phyloP scores from a whole-genome alignment of 345 rosid species.

The Punica granatum region DNA sequence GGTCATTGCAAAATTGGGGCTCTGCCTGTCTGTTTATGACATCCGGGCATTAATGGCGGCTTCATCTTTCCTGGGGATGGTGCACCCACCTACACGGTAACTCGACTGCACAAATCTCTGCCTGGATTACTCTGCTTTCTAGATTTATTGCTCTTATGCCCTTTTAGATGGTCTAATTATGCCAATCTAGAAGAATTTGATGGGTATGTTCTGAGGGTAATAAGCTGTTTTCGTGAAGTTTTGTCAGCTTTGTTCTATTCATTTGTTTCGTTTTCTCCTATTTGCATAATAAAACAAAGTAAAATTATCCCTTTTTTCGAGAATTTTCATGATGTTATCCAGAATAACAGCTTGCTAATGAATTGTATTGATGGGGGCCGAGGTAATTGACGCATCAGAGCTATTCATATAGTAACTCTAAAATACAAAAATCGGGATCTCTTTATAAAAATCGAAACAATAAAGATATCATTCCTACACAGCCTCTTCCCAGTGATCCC shows the following conservation, averaged over 20 bases:
- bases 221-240: no score
- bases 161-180: no score
- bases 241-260: no score
- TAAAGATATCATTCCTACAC: not conserved
- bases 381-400: not conserved
- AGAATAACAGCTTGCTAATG: not conserved
- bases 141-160: not conserved
- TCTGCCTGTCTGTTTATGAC: slow-evolving; percentile 71
- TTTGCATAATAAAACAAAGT: no score
- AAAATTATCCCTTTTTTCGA: no score
- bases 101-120: not conserved
- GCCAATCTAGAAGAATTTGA: not conserved
- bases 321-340: no score
- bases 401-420: not conserved
- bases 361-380: not conserved
- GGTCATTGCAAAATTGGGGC: slow-evolving; percentile 74
- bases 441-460: no score
- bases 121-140: no score
- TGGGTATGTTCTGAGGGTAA: not conserved
- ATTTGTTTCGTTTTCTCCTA: no score
- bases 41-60: slow-evolving; percentile 55
- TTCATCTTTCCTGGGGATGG: slow-evolving; percentile 78
- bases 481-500: not conserved
- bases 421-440: not conserved
- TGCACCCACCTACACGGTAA: slow-evolving; percentile 74